These are phyloP conservation scores for Trametes pubescens DNA, from an alignment of 1,284 basidiomycete genomes.

Conservation along the genomic window DNA sequence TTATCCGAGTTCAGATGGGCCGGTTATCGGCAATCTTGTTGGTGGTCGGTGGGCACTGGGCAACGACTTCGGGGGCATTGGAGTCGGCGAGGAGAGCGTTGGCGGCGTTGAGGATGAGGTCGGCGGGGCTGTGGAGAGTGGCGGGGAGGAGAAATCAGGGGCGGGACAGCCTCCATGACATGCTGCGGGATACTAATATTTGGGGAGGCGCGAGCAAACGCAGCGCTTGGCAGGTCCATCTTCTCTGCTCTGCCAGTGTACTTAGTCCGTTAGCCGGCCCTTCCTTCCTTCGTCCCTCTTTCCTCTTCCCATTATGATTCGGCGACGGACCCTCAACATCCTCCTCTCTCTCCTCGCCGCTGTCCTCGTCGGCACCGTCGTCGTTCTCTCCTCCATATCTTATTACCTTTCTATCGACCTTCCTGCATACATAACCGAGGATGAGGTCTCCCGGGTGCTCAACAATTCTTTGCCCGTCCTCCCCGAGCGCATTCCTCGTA, in stretches of 20 bases:
- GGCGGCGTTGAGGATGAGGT: background rate
- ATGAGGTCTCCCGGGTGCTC: slow-evolving; percentile 76
- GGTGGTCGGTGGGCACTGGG: background rate
- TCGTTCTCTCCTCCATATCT: slow-evolving; percentile 91
- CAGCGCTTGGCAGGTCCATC: slow-evolving; percentile 31
- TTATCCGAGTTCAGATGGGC: slow-evolving; percentile 11
- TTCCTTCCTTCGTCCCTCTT: slow-evolving; percentile 33
- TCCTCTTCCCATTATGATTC: slow-evolving; percentile 41
- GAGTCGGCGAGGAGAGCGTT: background rate
- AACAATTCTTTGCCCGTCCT: slow-evolving; percentile 59
- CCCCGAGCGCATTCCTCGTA: slow-evolving; percentile 85
- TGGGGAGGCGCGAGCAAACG: slow-evolving; percentile 2
- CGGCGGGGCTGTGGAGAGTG: background rate
- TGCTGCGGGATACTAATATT: slow-evolving; percentile 18
- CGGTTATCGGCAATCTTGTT: background rate
- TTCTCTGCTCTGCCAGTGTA: slow-evolving; percentile 30
- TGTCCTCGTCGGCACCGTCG: slow-evolving; percentile 89
- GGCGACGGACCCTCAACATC: slow-evolving; percentile 70
- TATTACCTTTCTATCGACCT: slow-evolving; percentile 89
- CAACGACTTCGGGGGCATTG: background rate
- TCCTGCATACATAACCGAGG: slow-evolving; percentile 81
- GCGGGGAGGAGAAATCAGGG: slow-evolving; percentile 4
- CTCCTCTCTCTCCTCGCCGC: slow-evolving; percentile 84
- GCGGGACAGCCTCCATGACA: slow-evolving; percentile 22
- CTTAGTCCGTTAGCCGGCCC: slow-evolving; percentile 32